Base-by-base conservation (phyloP, 164 flowering plant genomes). In the Magnolia officinalis region DNA sequence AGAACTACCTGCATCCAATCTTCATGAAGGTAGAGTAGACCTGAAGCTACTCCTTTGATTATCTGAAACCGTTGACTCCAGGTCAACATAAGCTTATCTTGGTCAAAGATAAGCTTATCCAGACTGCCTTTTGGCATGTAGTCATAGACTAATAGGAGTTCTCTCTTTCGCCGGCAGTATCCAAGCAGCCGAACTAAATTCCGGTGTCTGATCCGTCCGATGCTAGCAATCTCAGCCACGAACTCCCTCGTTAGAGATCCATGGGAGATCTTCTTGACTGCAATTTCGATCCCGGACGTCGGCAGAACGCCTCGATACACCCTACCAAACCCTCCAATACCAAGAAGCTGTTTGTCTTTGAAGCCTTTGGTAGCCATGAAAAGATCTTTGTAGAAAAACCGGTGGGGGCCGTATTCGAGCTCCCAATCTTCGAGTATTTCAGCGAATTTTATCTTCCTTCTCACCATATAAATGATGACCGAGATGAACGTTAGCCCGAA, bases 251-350 rank as follows among this genome's bases (percentile, higher is more conserved):
- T 74, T 52, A 26, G 67, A 2, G 84, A 79, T n/a, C 77, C 77
- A 72, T 82, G 84, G 0, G 82, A 76, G 11, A 82, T 73, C 49
- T 37, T 79, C 80, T 79, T 82, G 24, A 79, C 77, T 4, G 80
- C 84, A 50, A 82, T 67, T 29, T 79, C 72, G 1, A 58, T 63
- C 37, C 64, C 29, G 45, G 80, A 70, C 21, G 3, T 31, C 11
- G 76, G 80, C 31, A 82, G n/a, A 0, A 72, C 23, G 21, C 82
- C 82, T 50, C 13, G 66, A 61, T 77, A 82, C 23, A 82, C 84
- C 49, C 37, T 23, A n/a, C 84, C 84, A 37, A 82, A 77, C 0
- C 78, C 82, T 8, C 84, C 82, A 1, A 2, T 21, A 21, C 83
- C 83, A 0, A 81, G 49, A 3, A 72, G 63, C 51, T 73, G 74